Evolutionary conservation across 208 protist species (phyloP), one percentile per base, ranked within the genome.

Genomic region (Porcisia deanei): DNA sequence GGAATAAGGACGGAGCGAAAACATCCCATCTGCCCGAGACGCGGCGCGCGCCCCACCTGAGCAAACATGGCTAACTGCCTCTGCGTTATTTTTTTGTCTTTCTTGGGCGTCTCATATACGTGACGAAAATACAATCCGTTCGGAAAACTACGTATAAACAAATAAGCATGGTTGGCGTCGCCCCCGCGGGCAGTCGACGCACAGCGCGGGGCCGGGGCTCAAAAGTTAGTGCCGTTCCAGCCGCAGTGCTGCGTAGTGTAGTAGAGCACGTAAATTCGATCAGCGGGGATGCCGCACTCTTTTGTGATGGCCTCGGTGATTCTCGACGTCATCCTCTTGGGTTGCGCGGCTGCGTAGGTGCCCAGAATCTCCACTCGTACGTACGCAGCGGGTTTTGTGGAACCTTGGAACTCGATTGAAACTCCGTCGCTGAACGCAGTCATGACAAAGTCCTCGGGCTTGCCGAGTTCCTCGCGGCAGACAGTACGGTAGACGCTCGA

Each of bases 391-490:
- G 83, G 83, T 3, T 57, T 76, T 8, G 68, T 77, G 10, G 71
- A 70, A 64, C 57, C 60, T 69, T 72, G 78, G 67, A 84, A 87
- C 9, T 34, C 12, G 0, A 85, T 79, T 34, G 75, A 57, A 1
- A 66, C 64, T 34, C 77, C 57, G n/a, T 87, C 75, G 30, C 83
- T 67, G 65, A 87, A 84, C 41, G 75, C 73, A 49, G 76, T 82
- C 83, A 87, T 87, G 25, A 87, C 80, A 55, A 76, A 85, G 7
- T 77, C 73, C 25, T 75, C 80, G 4, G 74, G 74, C 74, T 87
- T 87, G 47, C 67, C 75, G 16, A 87, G 71, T 45, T 61, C 75
- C 12, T 73, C 43, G 59, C 25, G n/a, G 73, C 75, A 77, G 73
- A 78, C 43, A 8, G 63, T 64, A 45, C 76, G 66, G 76, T 73